Conservation (phyloP, 2,329 filamentous ascomycete species). For the Scedosporium aurantiacum region DNA sequence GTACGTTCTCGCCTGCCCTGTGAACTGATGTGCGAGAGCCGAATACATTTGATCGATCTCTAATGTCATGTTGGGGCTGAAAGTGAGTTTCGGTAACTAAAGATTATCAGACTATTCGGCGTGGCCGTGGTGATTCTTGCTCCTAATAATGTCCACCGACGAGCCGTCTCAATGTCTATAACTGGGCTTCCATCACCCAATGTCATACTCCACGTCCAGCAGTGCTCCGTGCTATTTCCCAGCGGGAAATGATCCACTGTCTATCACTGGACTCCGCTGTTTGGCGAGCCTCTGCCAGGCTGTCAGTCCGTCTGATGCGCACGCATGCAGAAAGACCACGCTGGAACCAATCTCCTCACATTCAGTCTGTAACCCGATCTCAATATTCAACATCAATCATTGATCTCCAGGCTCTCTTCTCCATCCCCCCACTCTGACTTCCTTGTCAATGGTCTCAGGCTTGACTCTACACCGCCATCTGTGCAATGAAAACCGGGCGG, state of each 20-base stretch:
- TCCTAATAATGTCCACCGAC: too few relatives aligned
- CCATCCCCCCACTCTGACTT: too few relatives aligned
- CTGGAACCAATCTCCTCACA: neutral
- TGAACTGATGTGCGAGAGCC: neutral
- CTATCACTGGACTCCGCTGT: neutral
- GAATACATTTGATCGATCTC: neutral
- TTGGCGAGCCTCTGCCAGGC: neutral
- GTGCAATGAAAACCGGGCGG: neutral
- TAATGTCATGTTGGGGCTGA: neutral
- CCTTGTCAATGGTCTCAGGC: neutral
- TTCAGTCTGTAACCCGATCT: too few relatives aligned
- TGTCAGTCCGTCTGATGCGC: neutral
- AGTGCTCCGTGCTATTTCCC: neutral
- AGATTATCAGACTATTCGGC: too few relatives aligned
- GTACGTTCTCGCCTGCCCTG: neutral
- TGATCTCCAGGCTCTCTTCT: too few relatives aligned
- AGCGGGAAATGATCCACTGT: neutral
- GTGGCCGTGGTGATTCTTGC: too few relatives aligned
- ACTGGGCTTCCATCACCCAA: too few relatives aligned
- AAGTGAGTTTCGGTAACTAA: too few relatives aligned
- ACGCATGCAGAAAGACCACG: neutral
- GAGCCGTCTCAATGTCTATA: too few relatives aligned
- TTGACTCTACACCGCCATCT: neutral
- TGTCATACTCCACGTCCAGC: too few relatives aligned
- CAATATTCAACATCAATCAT: too few relatives aligned